Percentiles rank a stretch among this genome's conserved stretches.
phyloP scores from a whole-genome alignment of 176 grass and related monocot genomes.

The Bonia amplexicaulis region DNA sequence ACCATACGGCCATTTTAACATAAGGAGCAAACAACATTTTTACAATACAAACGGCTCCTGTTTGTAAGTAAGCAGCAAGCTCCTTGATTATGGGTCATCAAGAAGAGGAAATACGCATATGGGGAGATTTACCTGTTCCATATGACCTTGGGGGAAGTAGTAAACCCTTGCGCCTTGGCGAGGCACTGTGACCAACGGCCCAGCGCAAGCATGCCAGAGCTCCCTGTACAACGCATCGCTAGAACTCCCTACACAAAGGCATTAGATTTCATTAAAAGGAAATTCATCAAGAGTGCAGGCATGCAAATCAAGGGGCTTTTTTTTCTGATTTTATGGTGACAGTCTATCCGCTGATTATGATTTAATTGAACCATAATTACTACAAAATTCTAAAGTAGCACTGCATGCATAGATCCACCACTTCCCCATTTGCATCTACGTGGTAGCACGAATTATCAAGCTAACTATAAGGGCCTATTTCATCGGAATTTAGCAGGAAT shows the following conservation, averaged over 20 bases:
- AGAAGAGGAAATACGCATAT: not conserved
- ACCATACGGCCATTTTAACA: not conserved
- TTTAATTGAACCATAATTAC: not conserved
- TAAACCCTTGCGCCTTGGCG: slow-evolving; percentile 67
- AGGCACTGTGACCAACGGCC: slow-evolving; percentile 68
- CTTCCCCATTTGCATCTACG: not conserved
- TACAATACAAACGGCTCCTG: not conserved
- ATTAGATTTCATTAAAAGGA: not conserved
- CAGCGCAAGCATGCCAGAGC: slow-evolving; percentile 89
- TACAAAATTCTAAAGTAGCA: not conserved
- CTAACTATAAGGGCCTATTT: not conserved
- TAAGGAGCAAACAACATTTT: not conserved
- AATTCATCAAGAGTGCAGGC: not conserved
- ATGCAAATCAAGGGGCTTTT: not conserved
- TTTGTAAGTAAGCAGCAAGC: not conserved
- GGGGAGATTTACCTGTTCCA: slow-evolving; percentile 77
- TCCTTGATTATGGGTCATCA: not conserved
- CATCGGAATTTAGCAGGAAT: not conserved
- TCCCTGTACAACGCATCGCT: slow-evolving; percentile 61
- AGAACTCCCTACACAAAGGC: slow-evolving; percentile 21
- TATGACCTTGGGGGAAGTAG: slow-evolving; percentile 95
- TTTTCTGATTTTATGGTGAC: not conserved
- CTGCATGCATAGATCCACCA: not conserved
- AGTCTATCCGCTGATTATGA: not conserved
- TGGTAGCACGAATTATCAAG: not conserved